Evolutionary conservation across 441 rosid genomes (phyloP), one percentile per base, ranked within the genome.

Genomic region (Aquilaria agallochum): DNA sequence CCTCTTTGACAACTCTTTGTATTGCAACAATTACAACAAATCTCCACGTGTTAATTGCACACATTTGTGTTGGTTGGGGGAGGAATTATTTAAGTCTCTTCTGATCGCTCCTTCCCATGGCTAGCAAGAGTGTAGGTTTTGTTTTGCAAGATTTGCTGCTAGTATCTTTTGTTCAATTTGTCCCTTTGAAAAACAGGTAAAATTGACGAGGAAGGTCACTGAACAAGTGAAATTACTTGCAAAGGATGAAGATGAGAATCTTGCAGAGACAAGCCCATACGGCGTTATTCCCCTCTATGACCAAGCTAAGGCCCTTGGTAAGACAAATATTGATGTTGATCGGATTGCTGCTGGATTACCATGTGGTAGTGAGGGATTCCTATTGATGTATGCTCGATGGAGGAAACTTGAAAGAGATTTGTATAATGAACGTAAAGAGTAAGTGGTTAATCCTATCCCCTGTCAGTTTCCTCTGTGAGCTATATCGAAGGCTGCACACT

Each of bases 331-430:
- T 62, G 98, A 94, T 73, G 77, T 82, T 60, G 96, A 85, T 73
- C 95, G 96, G 31, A 94, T 90, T 72, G 95, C 97, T 67, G 93
- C 96, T 65, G 97, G 98, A 69, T 80, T 94, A 77, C 98, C 98
- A 31, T 94, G 98, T 70, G 98, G 98, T 44, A 89, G 91, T 72
- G 97, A 94, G 74, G 98, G 98, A 57, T 94, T 88, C 80, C 89
- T 94, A 66, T 70, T 94, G 80, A 94, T 94, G 98, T 94, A 73
- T 85, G 97, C 96, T 67, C 92, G 98, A 68, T 94, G 98, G 98
- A 94, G 89, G 71, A 90, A 94, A 82, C 95, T 90, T 54, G 98
- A 90, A 75, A 89, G 95, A 58, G 98, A 91, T 75, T 79, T 94
- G 77, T 94, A 89, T 72, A 94, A 90, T 71, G 98, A 90, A 76